Conservation (phyloP, 352 stramenopile genomes). For the Phytophthora parvispora region DNA sequence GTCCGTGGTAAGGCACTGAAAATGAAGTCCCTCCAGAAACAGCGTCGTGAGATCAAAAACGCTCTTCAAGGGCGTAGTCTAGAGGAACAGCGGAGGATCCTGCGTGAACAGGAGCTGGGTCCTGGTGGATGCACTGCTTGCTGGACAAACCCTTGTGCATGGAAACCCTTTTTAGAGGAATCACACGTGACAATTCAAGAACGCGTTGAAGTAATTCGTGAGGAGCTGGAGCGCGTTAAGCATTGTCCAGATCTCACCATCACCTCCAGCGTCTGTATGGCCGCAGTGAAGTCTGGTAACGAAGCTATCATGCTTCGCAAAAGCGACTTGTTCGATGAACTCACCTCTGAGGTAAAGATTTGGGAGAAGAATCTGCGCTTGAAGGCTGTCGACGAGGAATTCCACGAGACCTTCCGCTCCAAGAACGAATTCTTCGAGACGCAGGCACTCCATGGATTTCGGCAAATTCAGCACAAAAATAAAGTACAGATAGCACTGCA, state of each 20-base stretch:
- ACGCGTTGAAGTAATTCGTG: constrained; percentile 67
- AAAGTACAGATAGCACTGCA: constrained; percentile 87
- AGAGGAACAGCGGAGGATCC: constrained; percentile 68
- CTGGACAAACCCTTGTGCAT: constrained; percentile 70
- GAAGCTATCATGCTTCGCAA: constrained; percentile 64
- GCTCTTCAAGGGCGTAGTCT: constrained; percentile 67
- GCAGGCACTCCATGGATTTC: constrained; percentile 92
- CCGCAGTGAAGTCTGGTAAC: constrained; percentile 67
- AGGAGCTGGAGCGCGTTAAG: constrained; percentile 82
- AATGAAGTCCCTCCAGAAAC: constrained; percentile 72
- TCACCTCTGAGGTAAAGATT: constrained; percentile 72
- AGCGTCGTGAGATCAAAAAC: constrained; percentile 83
- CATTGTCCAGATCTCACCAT: constrained; percentile 59
- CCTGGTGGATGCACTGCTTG: constrained; percentile 87
- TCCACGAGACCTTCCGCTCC: constrained; percentile 92
- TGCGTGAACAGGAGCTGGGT: constrained; percentile 81
- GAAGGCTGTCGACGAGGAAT: constrained; percentile 90
- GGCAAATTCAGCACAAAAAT: constrained; percentile 84
- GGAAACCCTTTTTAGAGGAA: constrained; percentile 72
- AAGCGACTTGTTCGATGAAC: constrained; percentile 77
- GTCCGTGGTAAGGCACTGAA: constrained; percentile 63
- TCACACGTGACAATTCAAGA: constrained; percentile 59
- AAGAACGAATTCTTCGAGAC: constrained; percentile 91
- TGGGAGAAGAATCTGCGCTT: constrained; percentile 81
- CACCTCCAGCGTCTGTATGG: constrained; percentile 65